These are phyloP conservation scores for Cladophialophora exuberans DNA, from an alignment of 2,329 filamentous ascomycete species.

Conservation along the genomic window DNA sequence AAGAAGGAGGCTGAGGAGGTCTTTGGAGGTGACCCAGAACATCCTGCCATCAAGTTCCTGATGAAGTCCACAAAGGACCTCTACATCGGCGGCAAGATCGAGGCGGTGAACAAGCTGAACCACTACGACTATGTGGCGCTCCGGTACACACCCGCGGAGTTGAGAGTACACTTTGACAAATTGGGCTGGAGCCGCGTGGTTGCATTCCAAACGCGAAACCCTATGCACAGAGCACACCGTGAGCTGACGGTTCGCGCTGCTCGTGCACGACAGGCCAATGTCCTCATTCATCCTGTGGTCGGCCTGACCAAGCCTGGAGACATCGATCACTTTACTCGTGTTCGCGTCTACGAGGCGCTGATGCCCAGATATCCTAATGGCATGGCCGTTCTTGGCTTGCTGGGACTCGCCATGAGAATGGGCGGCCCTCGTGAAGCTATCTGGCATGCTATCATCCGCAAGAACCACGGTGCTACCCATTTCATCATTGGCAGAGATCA, in stretches of 20 bases:
- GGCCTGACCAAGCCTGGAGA: constrained; percentile 98
- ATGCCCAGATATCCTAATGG: constrained; percentile 97
- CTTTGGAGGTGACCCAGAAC: constrained; percentile 88
- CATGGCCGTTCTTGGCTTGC: constrained; percentile 94
- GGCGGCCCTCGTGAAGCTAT: constrained; percentile 96
- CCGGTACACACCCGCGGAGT: constrained; percentile 92
- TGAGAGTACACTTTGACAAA: constrained; percentile 98
- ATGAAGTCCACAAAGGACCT: constrained; percentile 79
- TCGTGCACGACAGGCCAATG: constrained; percentile 93
- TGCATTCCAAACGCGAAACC: constrained; percentile 98
- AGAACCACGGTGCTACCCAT: constrained; percentile 98
- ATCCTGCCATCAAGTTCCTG: constrained; percentile 91
- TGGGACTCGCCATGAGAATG: constrained; percentile 98
- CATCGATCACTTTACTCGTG: constrained; percentile 99
- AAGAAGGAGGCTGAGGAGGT: constrained; percentile 88
- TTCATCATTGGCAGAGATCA: constrained; percentile 99
- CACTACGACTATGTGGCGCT: constrained; percentile 99
- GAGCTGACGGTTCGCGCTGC: constrained; percentile 97
- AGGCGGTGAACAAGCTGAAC: constrained; percentile 91
- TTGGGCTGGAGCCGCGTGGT: constrained; percentile 97
- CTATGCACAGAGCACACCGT: constrained; percentile 98
- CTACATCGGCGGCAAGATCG: constrained; percentile 94
- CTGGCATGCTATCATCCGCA: constrained; percentile 99
- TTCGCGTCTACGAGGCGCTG: constrained; percentile 97
- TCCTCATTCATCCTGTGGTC: constrained; percentile 98